Base-by-base conservation (phyloP, 768 basidiomycete genomes). In the Lactifluus echinatus region DNA sequence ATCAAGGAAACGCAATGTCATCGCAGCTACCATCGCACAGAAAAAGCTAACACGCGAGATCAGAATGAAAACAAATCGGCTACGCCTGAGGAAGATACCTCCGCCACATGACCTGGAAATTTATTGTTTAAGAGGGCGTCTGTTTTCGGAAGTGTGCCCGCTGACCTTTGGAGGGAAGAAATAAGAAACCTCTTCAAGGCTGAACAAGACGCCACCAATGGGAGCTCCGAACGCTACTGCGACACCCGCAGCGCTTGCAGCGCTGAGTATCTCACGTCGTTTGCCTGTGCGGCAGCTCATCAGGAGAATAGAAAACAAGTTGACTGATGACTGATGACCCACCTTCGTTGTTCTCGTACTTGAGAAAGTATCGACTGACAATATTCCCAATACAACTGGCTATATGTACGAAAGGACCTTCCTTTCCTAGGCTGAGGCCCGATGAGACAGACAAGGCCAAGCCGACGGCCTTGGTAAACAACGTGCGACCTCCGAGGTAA, bases 161-260 rank as follows among this genome's bases (percentile, higher is more conserved):
- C 64, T 4, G 56, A 84, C 88, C 76, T 96, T 96, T 0, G 94
- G 87, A 12, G 95, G 96, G 69, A 97, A 98, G 72, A 90, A 98
- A 69, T 95, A 95, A 4, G 88, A 90, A 6, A 95, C 93, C 69
- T 98, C 95, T 70, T 98, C 95, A 63, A 97, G 72, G 62, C 91
- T 91, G 70, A 95, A 95, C 50, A 95, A 68, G 1, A 90, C 92
- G 12, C 93, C 92, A 23, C 92, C 95, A 45, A 99, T 90, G 0
- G 96, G 96, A 0, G 95, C 94, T 45, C 95, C 95, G 66, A 98
- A 97, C 0, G 94, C 91, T 24, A 98, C 95, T 6, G 95, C 90
- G 11, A 99, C 96, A 28, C 96, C 96, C 23, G 96, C 96, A 6
- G 95, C 96, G 68, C 93, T 91, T 28, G 94, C 93, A 11, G 96